Evolutionary conservation across 805 yeast genomes (phyloP), one percentile per base, ranked within the genome.

Genomic region (Candida caryicola): DNA sequence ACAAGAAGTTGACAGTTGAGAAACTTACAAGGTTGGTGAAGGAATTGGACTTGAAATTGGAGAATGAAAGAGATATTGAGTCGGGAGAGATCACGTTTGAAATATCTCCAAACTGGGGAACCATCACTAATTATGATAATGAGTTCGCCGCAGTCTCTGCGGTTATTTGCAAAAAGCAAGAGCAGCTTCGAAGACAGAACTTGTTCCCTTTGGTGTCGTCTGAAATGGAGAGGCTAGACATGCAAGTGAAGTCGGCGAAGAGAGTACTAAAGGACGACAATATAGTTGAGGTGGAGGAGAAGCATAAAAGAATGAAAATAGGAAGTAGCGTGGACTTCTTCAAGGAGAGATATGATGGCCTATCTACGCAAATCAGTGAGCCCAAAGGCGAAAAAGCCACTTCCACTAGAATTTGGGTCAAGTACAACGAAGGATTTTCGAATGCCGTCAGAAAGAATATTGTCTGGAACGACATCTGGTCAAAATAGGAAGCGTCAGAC

Each of bases 361-460:
- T 66, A 8, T 45, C 62, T 7, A 52, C 54, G 12, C 68, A 64
- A 40, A 46, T 55, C 12, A 39, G 40, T 12, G 52, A 47, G 33
- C 36, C 53, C 36, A 46, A 51, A 42, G 38, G 43, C 38, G 34
- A 60, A 49, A 17, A 23, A 4, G 14, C 35, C 5, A 32, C 12
- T 12, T 18, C n/a, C 14, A 41, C 59, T 6, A 51, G 73, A 35
- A 68, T 68, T 23, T 89, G 96, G 96, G 85, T 89, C n/a, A 87
- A 84, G 54, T 88, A 82, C 55, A 85, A 84, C 46, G 96, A 89
- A 61, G 97, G 97, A 0, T 89, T 83, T 53, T 85, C 95, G 4
- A 84, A 87, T 58, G 97, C 97, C 0, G 97, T 89, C 2, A 65
- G 95, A 23, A 87, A 86, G 52, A 85, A 82, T 37, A 78, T 89